These are phyloP conservation scores for Cladosporium sp. DNA, from an alignment of 2,329 filamentous ascomycete genomes.

Conservation along the genomic window DNA sequence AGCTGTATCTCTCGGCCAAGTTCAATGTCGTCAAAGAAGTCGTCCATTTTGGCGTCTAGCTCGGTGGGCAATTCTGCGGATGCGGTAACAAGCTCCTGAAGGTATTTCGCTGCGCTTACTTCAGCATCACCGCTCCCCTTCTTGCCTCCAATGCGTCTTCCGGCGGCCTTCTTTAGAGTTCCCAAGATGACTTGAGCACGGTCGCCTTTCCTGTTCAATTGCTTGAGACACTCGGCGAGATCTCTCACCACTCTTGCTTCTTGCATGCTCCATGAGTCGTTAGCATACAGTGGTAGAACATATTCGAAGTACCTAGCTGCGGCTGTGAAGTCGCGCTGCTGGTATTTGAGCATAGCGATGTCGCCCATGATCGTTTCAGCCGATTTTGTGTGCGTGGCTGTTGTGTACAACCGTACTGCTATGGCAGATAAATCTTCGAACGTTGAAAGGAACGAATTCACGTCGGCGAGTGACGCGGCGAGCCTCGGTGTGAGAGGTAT, in stretches of 20 bases:
- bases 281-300: slow-evolving; percentile 73
- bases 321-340: slow-evolving; percentile 64
- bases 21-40: slow-evolving; percentile 68
- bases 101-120: not conserved
- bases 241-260: slow-evolving; percentile 82
- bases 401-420: slow-evolving; percentile 75
- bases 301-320: slow-evolving; percentile 75
- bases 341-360: slow-evolving; percentile 73
- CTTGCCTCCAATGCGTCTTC: not conserved
- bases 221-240: slow-evolving; percentile 76
- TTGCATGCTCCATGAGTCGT: slow-evolving; percentile 71
- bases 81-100: slow-evolving; percentile 33
- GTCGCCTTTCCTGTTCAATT: slow-evolving; percentile 71
- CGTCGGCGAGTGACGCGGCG: not conserved
- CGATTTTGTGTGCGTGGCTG: slow-evolving; percentile 73
- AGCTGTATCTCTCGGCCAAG: slow-evolving; percentile 64
- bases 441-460: not conserved
- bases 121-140: slow-evolving; percentile 8
- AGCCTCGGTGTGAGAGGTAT: not conserved
- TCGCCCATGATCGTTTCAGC: slow-evolving; percentile 77
- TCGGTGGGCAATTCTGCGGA: slow-evolving; percentile 55
- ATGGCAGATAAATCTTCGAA: slow-evolving; percentile 36
- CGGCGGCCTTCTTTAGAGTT: slow-evolving; percentile 63
- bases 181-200: slow-evolving; percentile 73
- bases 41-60: slow-evolving; percentile 62